Conservation (phyloP, 192 early-diverging fungal species). For the Dispira simplex region DNA sequence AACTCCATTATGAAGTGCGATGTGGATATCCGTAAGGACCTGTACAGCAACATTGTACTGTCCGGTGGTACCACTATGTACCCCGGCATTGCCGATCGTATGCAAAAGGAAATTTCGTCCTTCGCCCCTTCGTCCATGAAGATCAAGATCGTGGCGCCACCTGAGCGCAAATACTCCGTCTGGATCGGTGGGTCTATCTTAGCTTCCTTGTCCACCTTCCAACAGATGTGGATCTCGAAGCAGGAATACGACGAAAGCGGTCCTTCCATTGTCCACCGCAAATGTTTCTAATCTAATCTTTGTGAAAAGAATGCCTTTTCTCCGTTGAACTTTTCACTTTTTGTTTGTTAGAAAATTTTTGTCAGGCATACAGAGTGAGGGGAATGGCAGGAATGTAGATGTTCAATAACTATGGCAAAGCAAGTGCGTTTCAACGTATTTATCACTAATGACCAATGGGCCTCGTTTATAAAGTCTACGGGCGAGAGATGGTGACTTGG, state of each 20-base stretch:
- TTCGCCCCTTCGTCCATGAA: constrained; percentile 91
- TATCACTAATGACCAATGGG: background rate
- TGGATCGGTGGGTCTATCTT: constrained; percentile 99
- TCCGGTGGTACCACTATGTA: constrained; percentile 98
- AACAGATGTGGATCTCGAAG: constrained; percentile 98
- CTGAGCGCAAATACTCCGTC: constrained; percentile 98
- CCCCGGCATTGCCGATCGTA: constrained; percentile 91
- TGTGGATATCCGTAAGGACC: constrained; percentile 49
- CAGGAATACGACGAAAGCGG: constrained; percentile 98
- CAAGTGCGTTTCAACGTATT: background rate
- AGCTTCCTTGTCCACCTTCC: constrained; percentile 95
- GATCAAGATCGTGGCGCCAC: constrained; percentile 97
- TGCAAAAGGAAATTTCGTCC: constrained; percentile 95
- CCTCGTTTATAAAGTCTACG: background rate
- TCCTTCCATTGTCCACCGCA: constrained; percentile 95
- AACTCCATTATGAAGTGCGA: background rate
- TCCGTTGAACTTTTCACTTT: constrained; percentile 2
- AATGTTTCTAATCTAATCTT: constrained; percentile 62
- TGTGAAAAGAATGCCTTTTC: too few relatives aligned
- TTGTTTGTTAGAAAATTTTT: constrained; percentile 9
- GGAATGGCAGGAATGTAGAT: background rate
- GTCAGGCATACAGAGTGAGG: background rate
- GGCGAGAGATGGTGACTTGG: too few relatives aligned
- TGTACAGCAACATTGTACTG: constrained; percentile 93
- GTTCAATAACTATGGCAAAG: background rate